These are phyloP conservation scores for Escovopsis sp. DNA, from an alignment of 2,329 filamentous ascomycete genomes.

Conservation along the genomic window DNA sequence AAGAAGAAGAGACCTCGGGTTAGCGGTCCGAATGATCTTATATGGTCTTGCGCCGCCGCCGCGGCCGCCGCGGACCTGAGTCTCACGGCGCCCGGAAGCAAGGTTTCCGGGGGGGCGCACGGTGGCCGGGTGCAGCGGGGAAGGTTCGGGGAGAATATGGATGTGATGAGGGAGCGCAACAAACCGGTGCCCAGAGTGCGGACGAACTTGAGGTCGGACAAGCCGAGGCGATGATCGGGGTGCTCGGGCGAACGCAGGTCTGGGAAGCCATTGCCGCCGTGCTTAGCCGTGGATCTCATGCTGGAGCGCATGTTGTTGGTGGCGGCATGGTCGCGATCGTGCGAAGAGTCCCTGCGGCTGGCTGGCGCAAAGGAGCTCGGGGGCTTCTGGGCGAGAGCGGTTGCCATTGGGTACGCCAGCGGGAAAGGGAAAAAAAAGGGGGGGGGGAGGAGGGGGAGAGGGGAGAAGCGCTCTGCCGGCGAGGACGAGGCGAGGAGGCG, in stretches of 20 bases:
- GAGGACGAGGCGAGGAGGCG: too few species aligned
- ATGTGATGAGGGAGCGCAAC: constrained; percentile 7
- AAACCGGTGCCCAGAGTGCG: constrained; percentile 64
- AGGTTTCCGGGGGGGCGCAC: too few species aligned
- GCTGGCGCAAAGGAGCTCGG: constrained; percentile 3
- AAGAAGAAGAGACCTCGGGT: constrained; percentile 2
- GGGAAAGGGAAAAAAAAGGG: background rate
- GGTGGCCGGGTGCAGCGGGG: too few species aligned
- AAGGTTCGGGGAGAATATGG: background rate
- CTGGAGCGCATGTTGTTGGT: background rate
- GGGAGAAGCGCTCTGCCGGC: background rate
- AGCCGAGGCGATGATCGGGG: constrained; percentile 16
- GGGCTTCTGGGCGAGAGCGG: constrained; percentile 8
- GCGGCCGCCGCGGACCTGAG: too few species aligned
- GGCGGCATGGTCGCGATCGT: constrained; percentile 2
- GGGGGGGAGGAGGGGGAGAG: background rate
- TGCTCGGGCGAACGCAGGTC: constrained; percentile 14
- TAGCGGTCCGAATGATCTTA: too few species aligned
- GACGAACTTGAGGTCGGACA: constrained; percentile 52
- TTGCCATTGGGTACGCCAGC: constrained; percentile 6
- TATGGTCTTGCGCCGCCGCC: too few species aligned
- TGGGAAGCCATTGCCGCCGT: background rate
- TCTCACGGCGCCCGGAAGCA: too few species aligned
- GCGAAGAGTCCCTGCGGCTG: constrained; percentile 3
- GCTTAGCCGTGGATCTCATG: background rate